A percentile compares a stretch with the other conserved stretches of the same genome.
phyloP scores from a whole-genome alignment of 768 basidiomycete species.

The Serendipita sp. region DNA sequence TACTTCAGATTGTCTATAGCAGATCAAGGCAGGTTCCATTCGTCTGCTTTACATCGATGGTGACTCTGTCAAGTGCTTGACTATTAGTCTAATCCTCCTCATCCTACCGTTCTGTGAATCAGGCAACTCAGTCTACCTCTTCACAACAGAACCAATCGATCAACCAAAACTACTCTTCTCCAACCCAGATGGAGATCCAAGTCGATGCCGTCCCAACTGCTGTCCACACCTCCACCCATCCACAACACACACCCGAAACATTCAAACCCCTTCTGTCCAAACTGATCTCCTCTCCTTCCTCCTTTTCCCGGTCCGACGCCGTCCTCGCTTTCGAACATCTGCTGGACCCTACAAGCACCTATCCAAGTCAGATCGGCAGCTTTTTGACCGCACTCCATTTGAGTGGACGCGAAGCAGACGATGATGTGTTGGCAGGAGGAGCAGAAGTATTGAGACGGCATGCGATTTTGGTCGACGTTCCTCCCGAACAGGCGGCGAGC shows the following conservation, averaged over 20 bases:
- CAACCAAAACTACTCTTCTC: background rate
- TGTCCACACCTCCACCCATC: background rate
- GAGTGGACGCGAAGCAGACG: slow-evolving; percentile 55
- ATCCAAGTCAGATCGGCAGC: slow-evolving; percentile 67
- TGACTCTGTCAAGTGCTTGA: too few species aligned
- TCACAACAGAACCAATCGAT: background rate
- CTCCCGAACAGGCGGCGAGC: slow-evolving; percentile 28
- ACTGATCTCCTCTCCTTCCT: slow-evolving; percentile 28
- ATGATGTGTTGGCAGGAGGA: slow-evolving; percentile 56
- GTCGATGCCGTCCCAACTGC: background rate
- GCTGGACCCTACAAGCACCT: slow-evolving; percentile 40
- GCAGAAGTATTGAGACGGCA: slow-evolving; percentile 14
- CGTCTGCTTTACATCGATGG: too few species aligned
- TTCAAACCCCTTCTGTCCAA: slow-evolving; percentile 65
- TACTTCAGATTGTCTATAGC: too few species aligned
- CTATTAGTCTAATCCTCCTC: too few species aligned
- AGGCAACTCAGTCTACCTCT: background rate
- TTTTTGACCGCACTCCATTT: slow-evolving; percentile 79
- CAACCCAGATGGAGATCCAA: too few species aligned
- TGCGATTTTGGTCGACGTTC: slow-evolving; percentile 18
- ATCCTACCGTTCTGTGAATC: background rate
- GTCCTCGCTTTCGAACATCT: slow-evolving; percentile 56
- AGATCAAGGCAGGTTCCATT: too few species aligned
- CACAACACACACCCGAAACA: slow-evolving; percentile 41
- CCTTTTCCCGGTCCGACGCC: slow-evolving; percentile 41